Conservation (phyloP, 2,329 filamentous ascomycete genomes). For the Colletotrichum phormii region DNA sequence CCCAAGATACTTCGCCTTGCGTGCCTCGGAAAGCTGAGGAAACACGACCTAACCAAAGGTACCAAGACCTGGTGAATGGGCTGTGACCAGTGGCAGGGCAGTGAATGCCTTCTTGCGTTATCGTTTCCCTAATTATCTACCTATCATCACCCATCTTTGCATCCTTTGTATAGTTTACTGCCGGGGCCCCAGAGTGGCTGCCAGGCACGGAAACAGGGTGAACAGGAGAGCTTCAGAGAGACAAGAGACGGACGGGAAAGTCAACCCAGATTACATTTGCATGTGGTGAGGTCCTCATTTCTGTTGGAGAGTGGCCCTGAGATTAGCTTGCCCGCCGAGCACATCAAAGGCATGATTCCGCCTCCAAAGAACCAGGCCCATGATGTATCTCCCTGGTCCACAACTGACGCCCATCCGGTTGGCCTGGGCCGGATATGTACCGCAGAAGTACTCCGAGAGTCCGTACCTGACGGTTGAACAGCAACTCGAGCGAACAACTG, state of each 20-base stretch:
- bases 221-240: neutral
- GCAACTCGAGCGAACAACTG: neutral
- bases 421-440: neutral
- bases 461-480: neutral
- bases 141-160: conserved; percentile 1
- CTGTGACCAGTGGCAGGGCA: conserved; percentile 6
- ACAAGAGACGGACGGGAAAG: neutral
- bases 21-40: conserved; percentile 13
- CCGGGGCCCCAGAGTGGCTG: too few species aligned
- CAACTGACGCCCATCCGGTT: conserved; percentile 1
- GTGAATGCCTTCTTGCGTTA: conserved; percentile 1
- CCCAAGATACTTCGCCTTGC: conserved; percentile 7
- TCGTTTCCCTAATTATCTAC: neutral
- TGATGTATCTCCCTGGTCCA: conserved; percentile 11
- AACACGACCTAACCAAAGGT: neutral
- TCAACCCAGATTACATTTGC: conserved; percentile 14
- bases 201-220: neutral
- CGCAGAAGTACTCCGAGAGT: neutral
- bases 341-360: conserved; percentile 14
- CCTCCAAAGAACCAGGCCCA: neutral
- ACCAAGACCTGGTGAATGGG: neutral
- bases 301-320: neutral
- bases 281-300: conserved; percentile 22
- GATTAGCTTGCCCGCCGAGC: conserved; percentile 4
- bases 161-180: neutral